Percentiles rank a stretch among this genome's conserved stretches.
These are phyloP conservation scores for Delphinella strobiligena DNA, from an alignment of 2,329 filamentous ascomycete species.

Conservation along the genomic window DNA sequence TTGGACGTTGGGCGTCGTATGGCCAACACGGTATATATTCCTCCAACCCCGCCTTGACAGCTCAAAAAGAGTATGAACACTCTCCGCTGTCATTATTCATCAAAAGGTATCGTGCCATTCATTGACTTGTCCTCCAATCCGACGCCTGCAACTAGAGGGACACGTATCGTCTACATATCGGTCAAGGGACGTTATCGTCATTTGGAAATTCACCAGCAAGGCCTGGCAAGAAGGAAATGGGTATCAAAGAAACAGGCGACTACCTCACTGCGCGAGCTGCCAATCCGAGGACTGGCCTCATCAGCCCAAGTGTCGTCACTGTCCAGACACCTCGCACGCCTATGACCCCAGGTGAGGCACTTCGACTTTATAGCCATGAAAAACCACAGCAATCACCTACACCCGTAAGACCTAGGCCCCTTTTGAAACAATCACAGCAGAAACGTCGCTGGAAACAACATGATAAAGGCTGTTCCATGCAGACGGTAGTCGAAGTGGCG, in stretches of 20 bases:
- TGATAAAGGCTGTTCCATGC: conserved; percentile 13
- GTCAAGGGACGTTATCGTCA: too few species aligned
- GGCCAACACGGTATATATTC: too few species aligned
- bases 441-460: conserved; percentile 8
- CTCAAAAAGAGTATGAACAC: too few species aligned
- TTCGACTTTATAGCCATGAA: conserved; percentile 12
- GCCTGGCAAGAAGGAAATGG: conserved; percentile 11
- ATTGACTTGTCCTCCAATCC: too few species aligned
- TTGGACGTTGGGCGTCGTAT: too few species aligned
- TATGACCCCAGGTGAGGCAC: conserved; percentile 19
- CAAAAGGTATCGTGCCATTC: too few species aligned
- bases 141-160: too few species aligned
- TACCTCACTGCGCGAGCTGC: conserved; percentile 23
- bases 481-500: conserved; percentile 7
- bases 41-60: too few species aligned
- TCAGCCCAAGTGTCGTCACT: conserved; percentile 19
- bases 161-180: too few species aligned
- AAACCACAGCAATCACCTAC: neutral
- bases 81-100: too few species aligned
- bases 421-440: neutral
- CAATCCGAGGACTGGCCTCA: conserved; percentile 21
- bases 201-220: too few species aligned
- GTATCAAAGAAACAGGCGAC: conserved; percentile 24
- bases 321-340: conserved; percentile 14
- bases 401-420: neutral